Conservation (phyloP, 495 filamentous ascomycete species). For the Annulohypoxylon nitens region DNA sequence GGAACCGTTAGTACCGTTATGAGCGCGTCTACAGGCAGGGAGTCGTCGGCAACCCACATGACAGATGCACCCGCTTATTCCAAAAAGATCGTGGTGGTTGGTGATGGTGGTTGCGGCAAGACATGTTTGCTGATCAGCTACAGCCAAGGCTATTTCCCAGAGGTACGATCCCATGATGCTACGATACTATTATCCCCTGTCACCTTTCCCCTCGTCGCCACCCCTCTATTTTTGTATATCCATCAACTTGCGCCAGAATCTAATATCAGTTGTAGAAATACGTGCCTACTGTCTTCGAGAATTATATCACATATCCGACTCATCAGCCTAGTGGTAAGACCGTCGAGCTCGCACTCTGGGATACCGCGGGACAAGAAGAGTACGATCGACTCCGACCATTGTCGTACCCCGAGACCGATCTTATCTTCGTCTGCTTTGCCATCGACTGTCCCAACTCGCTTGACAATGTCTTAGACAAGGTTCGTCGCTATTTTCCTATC, state of each 20-base stretch:
- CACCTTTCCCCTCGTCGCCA: neutral
- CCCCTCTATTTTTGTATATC: neutral
- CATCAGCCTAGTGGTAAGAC: conserved; percentile 90
- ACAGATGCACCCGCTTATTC: conserved; percentile 92
- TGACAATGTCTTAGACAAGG: conserved; percentile 99
- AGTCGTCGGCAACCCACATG: conserved; percentile 84
- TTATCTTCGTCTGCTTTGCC: conserved; percentile 98
- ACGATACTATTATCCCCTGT: neutral
- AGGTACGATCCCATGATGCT: conserved; percentile 69
- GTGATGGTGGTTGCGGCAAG: conserved; percentile 98
- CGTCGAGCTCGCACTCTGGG: conserved; percentile 96
- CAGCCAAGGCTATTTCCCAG: conserved; percentile 97
- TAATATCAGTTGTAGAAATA: conserved; percentile 81
- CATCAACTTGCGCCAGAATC: neutral
- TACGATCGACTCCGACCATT: conserved; percentile 96
- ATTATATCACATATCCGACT: conserved; percentile 96
- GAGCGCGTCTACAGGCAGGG: conserved; percentile 73
- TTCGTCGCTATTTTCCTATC: conserved; percentile 56
- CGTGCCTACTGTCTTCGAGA: conserved; percentile 98
- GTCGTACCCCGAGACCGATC: conserved; percentile 97
- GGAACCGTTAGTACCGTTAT: conserved; percentile 83
- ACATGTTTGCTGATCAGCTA: conserved; percentile 98
- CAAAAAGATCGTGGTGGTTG: conserved; percentile 99
- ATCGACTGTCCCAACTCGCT: conserved; percentile 98
- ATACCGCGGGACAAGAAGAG: conserved; percentile 98